A percentile compares a stretch with the other conserved stretches of the same genome.
These are phyloP conservation scores for Lotmaria passim DNA, from an alignment of 208 protist species.

Conservation along the genomic window DNA sequence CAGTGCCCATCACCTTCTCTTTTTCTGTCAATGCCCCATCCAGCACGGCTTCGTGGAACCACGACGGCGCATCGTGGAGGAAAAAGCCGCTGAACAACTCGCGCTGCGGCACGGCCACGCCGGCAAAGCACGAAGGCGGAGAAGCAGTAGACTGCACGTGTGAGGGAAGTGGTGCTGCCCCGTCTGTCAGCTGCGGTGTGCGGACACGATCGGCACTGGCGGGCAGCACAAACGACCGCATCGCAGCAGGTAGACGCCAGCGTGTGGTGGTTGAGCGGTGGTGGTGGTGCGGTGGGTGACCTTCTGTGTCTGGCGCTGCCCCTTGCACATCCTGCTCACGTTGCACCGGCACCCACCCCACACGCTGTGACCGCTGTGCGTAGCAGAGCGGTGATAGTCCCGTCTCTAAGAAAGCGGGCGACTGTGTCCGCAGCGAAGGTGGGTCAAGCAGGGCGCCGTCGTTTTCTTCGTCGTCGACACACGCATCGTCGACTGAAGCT, in stretches of 20 bases:
- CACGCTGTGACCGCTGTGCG: constrained; percentile 6
- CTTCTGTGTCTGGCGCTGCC: no score
- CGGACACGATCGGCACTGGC: neutral
- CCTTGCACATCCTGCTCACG: neutral
- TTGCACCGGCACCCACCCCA: constrained; percentile 20
- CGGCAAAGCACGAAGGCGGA: neutral
- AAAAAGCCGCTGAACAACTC: constrained; percentile 30
- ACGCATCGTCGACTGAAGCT: no score
- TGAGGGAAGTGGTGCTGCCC: neutral
- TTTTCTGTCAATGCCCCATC: no score
- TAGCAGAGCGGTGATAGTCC: neutral
- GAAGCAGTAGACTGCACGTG: neutral
- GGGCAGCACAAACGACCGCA: neutral
- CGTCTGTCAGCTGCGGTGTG: neutral
- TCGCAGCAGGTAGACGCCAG: neutral
- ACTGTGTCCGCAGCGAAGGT: neutral
- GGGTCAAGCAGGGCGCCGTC: no score
- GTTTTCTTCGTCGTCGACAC: no score
- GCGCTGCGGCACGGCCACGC: constrained; percentile 16
- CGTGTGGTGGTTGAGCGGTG: no score
- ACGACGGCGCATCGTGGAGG: constrained; percentile 13
- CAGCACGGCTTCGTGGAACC: constrained; percentile 9
- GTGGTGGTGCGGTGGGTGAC: no score
- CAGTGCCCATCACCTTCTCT: no score
- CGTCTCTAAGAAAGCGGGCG: no score